These are phyloP conservation scores for Phtheirospermum japonicum DNA, from an alignment of 257 asterid species.

Conservation along the genomic window DNA sequence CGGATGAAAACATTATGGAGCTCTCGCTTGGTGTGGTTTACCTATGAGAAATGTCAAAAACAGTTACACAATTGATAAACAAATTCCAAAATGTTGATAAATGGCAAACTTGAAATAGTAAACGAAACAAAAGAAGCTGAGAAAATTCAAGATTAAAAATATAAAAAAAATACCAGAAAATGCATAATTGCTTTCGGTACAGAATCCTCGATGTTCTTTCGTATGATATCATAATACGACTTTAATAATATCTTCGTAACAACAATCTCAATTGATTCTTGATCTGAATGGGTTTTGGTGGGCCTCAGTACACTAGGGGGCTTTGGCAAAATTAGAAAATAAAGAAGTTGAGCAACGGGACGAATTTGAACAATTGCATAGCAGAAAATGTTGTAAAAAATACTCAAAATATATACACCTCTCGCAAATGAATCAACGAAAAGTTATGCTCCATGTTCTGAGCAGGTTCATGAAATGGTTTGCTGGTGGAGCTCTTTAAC, in stretches of 20 bases:
- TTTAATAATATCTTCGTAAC: constrained; percentile 60
- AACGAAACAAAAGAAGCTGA: too few relatives aligned
- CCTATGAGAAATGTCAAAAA: too few relatives aligned
- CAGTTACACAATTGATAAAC: too few relatives aligned
- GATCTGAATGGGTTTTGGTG: constrained; percentile 47
- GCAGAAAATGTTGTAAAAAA: too few relatives aligned
- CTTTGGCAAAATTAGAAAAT: too few relatives aligned
- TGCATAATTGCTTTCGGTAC: constrained; percentile 80
- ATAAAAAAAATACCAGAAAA: constrained; percentile 48
- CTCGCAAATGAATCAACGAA: constrained; percentile 88
- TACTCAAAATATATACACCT: constrained; percentile 57
- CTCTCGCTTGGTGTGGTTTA: too few relatives aligned
- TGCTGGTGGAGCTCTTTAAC: constrained; percentile 54
- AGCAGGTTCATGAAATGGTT: constrained; percentile 55
- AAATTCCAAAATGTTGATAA: too few relatives aligned
- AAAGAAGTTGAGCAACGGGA: too few relatives aligned
- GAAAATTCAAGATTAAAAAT: too few relatives aligned
- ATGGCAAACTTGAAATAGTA: too few relatives aligned
- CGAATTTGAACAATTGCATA: neutral
- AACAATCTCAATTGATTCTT: constrained; percentile 49
- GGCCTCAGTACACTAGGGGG: constrained; percentile 57
- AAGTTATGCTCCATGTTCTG: constrained; percentile 55
- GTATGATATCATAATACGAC: constrained; percentile 61
- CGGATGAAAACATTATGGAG: too few relatives aligned
- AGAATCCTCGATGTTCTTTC: constrained; percentile 63